Percentiles rank a stretch among this genome's conserved stretches.
These are phyloP conservation scores for Pythium periplocum DNA, from an alignment of 352 stramenopile genomes.

Conservation along the genomic window DNA sequence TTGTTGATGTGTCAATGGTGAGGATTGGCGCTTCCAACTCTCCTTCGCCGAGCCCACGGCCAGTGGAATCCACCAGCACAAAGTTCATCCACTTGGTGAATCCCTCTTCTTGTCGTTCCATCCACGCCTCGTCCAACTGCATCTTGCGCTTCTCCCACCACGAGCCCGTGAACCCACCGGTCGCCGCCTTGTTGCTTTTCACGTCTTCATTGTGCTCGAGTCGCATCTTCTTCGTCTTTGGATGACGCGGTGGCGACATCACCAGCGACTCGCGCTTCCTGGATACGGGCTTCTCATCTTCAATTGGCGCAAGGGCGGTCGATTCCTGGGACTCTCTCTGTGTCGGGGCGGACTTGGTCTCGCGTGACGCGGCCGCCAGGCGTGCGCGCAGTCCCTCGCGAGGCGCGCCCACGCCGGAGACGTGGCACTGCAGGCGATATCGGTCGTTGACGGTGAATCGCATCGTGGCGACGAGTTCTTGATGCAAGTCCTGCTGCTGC, in stretches of 20 bases:
- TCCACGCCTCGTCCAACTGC: slow-evolving; percentile 75
- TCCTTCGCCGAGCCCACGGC: slow-evolving; percentile 23
- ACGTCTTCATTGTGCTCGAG: slow-evolving; percentile 1
- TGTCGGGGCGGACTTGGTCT: background rate
- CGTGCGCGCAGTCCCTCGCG: background rate
- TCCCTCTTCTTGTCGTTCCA: slow-evolving; percentile 69
- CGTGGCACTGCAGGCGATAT: slow-evolving; percentile 46
- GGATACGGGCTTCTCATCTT: background rate
- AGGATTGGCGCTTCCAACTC: slow-evolving; percentile 8
- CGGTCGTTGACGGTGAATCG: slow-evolving; percentile 64
- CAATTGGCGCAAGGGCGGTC: background rate
- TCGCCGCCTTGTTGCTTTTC: slow-evolving; percentile 1
- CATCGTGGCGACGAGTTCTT: slow-evolving; percentile 35
- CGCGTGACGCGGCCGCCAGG: background rate
- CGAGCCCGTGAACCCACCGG: slow-evolving; percentile 27
- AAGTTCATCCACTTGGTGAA: slow-evolving; percentile 89
- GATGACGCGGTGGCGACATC: slow-evolving; percentile 14
- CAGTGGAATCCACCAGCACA: slow-evolving; percentile 57
- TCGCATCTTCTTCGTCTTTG: slow-evolving; percentile 13
- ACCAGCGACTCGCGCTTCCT: slow-evolving; percentile 12
- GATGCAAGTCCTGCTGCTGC: slow-evolving; percentile 27
- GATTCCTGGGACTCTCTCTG: background rate
- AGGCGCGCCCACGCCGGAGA: slow-evolving; percentile 12
- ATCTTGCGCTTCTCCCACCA: slow-evolving; percentile 74
- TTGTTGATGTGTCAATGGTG: slow-evolving; percentile 8